Base-by-base conservation (phyloP, 2,329 filamentous ascomycete species). In the Thelonectria olida region DNA sequence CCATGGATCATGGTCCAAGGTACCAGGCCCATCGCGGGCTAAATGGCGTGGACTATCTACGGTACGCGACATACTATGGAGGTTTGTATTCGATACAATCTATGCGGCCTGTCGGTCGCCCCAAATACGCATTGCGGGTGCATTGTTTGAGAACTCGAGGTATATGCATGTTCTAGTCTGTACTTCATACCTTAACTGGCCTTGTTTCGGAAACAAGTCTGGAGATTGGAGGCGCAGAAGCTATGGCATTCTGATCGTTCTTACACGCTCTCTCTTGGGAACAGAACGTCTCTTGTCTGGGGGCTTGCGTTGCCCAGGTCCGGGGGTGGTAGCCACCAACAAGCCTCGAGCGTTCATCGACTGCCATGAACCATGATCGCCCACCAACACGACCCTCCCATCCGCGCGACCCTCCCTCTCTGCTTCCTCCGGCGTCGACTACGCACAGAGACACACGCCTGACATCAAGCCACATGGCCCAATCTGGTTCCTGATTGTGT, bases 311-410 rank as follows among this genome's bases (percentile, higher is more conserved):
- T 34, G 42, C 58, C 57, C 39, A 58, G 54, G 42, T 34, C 25
- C 23, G 27, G 48, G 56, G 53, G 20, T 45, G 42, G 42, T 45
- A 52, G 52, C 65, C 58, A 65, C 53, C 53, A 60, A 58, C 53
- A 60, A 58, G 61, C 62, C 61, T 54, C 58, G 62, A 68, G 67
- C 59, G 66, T 71, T 72, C 65, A 60, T 70, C 59, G 51, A 62
- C 49, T 61, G 58, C 64, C 61, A 66, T 66, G 66, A 68, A 68
- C 66, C 63, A 68, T 68, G 66, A 68, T 68, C 66, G 62, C 48
- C 66, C 64, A 61, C 58, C 56, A 61, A 56, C 50, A 54, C 51
- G 45, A 45, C 59, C 54, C 61, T 44, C 47, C 60, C 39, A 10
- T 17, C 31, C 15, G 23, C 31, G 22, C 23, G 41, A 28, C 55